phyloP scores from a whole-genome alignment of 2,329 filamentous ascomycete genomes.

The Colletotrichum graminicola region DNA sequence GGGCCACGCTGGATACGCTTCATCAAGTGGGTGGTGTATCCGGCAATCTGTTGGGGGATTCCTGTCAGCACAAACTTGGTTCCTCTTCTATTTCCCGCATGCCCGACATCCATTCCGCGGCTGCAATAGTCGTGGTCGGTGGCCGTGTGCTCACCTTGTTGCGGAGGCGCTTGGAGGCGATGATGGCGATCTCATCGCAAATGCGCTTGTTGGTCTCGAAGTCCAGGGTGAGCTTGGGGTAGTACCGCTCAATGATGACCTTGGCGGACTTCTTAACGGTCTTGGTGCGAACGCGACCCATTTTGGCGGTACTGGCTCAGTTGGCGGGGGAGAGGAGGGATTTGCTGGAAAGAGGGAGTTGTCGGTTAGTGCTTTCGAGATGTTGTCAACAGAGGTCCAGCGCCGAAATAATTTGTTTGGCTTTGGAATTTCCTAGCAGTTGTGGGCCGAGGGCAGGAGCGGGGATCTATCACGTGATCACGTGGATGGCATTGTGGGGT shows the following conservation, averaged over 20 bases:
- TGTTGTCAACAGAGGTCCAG: slow-evolving; percentile 43
- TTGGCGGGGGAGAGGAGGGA: slow-evolving; percentile 35
- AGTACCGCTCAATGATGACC: slow-evolving; percentile 99
- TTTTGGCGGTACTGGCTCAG: slow-evolving; percentile 67
- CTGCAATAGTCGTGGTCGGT: background rate
- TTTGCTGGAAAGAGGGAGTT: slow-evolving; percentile 49
- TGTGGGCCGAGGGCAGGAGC: slow-evolving; percentile 22
- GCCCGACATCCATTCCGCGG: background rate
- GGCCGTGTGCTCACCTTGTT: slow-evolving; percentile 82
- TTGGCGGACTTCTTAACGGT: slow-evolving; percentile 87
- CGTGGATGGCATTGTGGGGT: background rate
- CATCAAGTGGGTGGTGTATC: slow-evolving; percentile 99
- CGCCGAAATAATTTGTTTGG: slow-evolving; percentile 17
- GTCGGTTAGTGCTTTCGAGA: slow-evolving; percentile 66
- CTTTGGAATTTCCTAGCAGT: slow-evolving; percentile 24
- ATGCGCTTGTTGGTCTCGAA: slow-evolving; percentile 99
- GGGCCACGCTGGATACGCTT: slow-evolving; percentile 99
- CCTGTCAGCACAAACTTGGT: slow-evolving; percentile 24
- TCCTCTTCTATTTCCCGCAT: background rate
- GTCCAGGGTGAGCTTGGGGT: slow-evolving; percentile 97
- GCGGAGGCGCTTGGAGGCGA: slow-evolving; percentile 97
- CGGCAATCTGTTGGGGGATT: slow-evolving; percentile 77
- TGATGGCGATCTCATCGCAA: slow-evolving; percentile 99
- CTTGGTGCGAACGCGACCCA: slow-evolving; percentile 79
- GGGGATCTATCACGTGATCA: background rate